A percentile compares a stretch with the other conserved stretches of the same genome.
phyloP scores from a whole-genome alignment of 2,329 filamentous ascomycete genomes.

The Calonectria pseudoturangicola region DNA sequence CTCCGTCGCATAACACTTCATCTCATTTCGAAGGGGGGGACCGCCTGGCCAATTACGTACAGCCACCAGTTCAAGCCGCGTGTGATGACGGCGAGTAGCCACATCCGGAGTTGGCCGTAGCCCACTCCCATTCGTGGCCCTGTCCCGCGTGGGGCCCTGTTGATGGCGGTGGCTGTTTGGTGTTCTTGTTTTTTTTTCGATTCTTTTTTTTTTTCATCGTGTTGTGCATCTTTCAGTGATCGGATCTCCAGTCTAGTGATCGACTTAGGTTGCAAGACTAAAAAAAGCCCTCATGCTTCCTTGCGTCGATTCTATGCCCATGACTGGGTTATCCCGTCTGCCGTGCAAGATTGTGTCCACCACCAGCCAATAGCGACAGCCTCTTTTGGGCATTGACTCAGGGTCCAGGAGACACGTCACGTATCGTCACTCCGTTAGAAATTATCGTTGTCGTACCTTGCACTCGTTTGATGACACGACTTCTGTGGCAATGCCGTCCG shows the following conservation, averaged over 20 bases:
- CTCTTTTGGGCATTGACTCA: slow-evolving; percentile 7
- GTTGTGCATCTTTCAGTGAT: slow-evolving; percentile 27
- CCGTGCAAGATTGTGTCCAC: slow-evolving; percentile 1
- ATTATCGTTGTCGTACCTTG: background rate
- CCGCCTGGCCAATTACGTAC: slow-evolving; percentile 22
- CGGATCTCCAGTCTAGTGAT: slow-evolving; percentile 29
- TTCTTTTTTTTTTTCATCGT: slow-evolving; percentile 23
- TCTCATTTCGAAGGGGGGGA: slow-evolving; percentile 30
- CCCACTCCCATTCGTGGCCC: slow-evolving; percentile 26
- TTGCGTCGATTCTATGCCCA: slow-evolving; percentile 28
- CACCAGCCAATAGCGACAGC: slow-evolving; percentile 22
- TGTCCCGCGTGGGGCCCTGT: slow-evolving; percentile 1
- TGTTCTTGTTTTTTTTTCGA: slow-evolving; percentile 1
- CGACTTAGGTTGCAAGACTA: slow-evolving; percentile 21
- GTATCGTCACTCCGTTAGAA: background rate
- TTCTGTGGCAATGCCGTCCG: background rate
- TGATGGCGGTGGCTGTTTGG: slow-evolving; percentile 20
- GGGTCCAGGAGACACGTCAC: slow-evolving; percentile 23
- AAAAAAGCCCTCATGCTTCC: slow-evolving; percentile 26
- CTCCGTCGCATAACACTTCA: slow-evolving; percentile 36
- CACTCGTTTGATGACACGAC: background rate
- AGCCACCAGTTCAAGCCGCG: slow-evolving; percentile 26
- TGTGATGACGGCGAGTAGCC: slow-evolving; percentile 19
- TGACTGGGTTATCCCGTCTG: slow-evolving; percentile 24
- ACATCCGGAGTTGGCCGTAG: slow-evolving; percentile 20